Base-by-base conservation (phyloP, 2,329 filamentous ascomycete genomes). In the Pezicula neosporulosa region DNA sequence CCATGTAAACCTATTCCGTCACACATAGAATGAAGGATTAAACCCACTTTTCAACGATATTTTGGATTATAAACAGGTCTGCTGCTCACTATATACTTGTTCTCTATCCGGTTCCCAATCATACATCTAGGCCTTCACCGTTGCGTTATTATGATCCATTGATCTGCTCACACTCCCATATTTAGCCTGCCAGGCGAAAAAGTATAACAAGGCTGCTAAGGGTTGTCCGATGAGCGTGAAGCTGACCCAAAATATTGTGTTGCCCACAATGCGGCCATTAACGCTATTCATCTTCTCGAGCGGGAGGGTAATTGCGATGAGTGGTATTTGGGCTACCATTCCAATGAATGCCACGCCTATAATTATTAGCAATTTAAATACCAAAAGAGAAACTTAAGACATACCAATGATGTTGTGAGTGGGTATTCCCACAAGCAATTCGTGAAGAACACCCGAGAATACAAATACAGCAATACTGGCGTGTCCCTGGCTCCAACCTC, bases 151-250 rank as follows among this genome's bases (percentile, higher is more conserved):
- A 44, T 44, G 30, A 10, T 19, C n/a, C 15, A 21, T 21, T 39
- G 48, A 48, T 44, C 58, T 61, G 58, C 81, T 89, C 19, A 92
- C 86, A 62, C 86, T 91, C 12, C 94, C 94, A 67, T 96, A 97
- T 74, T 97, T 97, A 50, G 90, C 90, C 72, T 97, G 93, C 93
- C 94, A 99, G 1, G 92, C 92, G 67, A 97, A 97, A 69, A 97
- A 99, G 69, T 99, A 99, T 67, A 96, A 77, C 54, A 99, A 74
- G 0, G 90, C 92, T 1, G 90, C 94, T 61, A 97, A 81, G 0
- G 94, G 94, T 74, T 99, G 94, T 3, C 94, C 94, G 12, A 99
- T 87, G 2, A 97, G 82, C 58, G 93, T 97, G 66, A 99, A 99
- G 12, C 89, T 93, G 18, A 97, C 78, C 94, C 94, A 97, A 70